A percentile compares a stretch with the other conserved stretches of the same genome.
Evolutionary conservation across 1,139 yeast species (phyloP).

Genomic region (Hemisphaericaspora xylanilytica): DNA sequence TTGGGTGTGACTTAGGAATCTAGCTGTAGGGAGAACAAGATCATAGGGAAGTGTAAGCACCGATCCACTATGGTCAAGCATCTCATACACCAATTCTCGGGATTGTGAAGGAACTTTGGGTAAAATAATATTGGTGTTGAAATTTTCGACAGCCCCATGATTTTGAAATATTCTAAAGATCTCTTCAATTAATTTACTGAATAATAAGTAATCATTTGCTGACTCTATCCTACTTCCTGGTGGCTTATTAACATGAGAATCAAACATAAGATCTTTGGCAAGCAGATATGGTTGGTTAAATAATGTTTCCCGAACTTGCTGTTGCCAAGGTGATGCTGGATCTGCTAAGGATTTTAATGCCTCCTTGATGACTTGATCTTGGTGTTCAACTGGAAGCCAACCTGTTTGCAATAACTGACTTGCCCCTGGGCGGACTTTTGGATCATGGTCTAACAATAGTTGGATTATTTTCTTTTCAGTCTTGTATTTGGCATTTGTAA

Average conservation of each 20-base stretch:
- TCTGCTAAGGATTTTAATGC: conserved; percentile 82
- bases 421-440: conserved; percentile 77
- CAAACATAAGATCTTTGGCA: conserved; percentile 81
- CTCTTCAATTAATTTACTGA: conserved; percentile 52
- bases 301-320: conserved; percentile 80
- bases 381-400: conserved; percentile 80
- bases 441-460: conserved; percentile 72
- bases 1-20: conserved; percentile 65
- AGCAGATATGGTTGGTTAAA: conserved; percentile 80
- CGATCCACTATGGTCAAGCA: conserved; percentile 81
- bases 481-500: conserved; percentile 47
- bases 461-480: conserved; percentile 63
- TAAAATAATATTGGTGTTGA: conserved; percentile 52
- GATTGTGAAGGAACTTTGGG: conserved; percentile 79
- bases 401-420: conserved; percentile 73
- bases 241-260: conserved; percentile 25
- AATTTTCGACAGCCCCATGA: conserved; percentile 86
- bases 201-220: conserved; percentile 41
- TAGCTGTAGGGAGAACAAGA: conserved; percentile 82
- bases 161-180: conserved; percentile 59
- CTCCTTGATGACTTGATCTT: conserved; percentile 85
- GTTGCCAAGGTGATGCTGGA: conserved; percentile 93
- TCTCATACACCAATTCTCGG: conserved; percentile 65
- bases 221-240: conserved; percentile 5
- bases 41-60: conserved; percentile 88